A percentile compares a stretch with the other conserved stretches of the same genome.
phyloP scores from a whole-genome alignment of 2,329 filamentous ascomycete species.

The Corinectria fuckeliana region DNA sequence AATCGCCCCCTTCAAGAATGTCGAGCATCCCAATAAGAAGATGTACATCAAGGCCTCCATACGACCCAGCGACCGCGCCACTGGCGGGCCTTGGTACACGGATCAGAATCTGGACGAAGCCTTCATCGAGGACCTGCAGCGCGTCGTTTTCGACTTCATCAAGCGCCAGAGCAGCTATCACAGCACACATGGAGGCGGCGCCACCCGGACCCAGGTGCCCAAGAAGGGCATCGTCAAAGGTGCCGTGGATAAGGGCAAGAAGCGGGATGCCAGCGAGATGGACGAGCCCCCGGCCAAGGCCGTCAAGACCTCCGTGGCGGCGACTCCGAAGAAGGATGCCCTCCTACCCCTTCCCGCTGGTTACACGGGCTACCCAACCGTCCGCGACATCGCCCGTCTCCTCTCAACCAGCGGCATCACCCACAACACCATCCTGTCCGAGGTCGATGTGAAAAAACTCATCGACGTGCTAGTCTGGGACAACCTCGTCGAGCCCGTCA shows the following conservation, averaged over 20 bases:
- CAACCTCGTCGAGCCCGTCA: constrained; percentile 75
- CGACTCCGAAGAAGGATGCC: constrained; percentile 43
- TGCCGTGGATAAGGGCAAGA: constrained; percentile 53
- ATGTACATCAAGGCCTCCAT: constrained; percentile 94
- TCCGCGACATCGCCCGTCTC: constrained; percentile 76
- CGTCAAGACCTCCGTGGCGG: constrained; percentile 30
- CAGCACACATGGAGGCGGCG: constrained; percentile 44
- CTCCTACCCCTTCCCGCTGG: constrained; percentile 66
- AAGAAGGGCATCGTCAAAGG: constrained; percentile 64
- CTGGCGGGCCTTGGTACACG: constrained; percentile 93
- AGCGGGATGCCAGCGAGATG: constrained; percentile 55
- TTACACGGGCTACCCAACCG: constrained; percentile 81
- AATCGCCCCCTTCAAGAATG: constrained; percentile 89
- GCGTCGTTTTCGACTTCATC: constrained; percentile 76
- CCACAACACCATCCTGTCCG: constrained; percentile 71
- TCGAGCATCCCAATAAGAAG: constrained; percentile 88
- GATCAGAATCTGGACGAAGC: constrained; percentile 88
- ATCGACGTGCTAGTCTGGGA: constrained; percentile 91
- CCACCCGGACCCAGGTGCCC: constrained; percentile 52
- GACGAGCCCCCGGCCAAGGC: constrained; percentile 41
- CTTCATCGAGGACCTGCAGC: constrained; percentile 80
- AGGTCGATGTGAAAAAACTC: constrained; percentile 82
- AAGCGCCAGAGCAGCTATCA: constrained; percentile 74
- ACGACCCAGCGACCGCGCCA: constrained; percentile 85
- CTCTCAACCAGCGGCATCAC: constrained; percentile 74